Conservation (phyloP, 2,329 filamentous ascomycete genomes). For the Teratosphaeria destructans region DNA sequence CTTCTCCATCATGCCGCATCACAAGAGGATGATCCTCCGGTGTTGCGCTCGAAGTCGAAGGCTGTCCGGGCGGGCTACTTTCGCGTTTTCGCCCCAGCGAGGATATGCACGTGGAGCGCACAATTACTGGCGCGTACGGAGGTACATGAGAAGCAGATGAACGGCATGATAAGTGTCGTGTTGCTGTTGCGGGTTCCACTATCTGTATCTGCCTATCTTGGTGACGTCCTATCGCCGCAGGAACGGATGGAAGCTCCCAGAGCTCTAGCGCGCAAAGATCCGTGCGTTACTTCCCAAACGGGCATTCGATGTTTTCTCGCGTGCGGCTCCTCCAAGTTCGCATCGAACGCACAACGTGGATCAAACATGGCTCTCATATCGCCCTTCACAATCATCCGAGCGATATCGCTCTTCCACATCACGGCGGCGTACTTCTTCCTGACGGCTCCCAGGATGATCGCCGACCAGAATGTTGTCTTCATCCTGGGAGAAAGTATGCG, state of each 20-base stretch:
- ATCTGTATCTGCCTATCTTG: neutral
- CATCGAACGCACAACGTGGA: neutral
- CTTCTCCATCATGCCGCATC: neutral
- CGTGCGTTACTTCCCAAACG: neutral
- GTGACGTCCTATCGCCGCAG: neutral
- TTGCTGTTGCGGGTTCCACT: neutral
- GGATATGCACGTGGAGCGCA: too few relatives aligned
- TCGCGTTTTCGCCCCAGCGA: too few relatives aligned
- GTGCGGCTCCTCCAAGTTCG: neutral
- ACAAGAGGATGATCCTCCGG: neutral
- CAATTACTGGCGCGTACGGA: neutral
- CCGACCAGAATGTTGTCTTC: slow-evolving; percentile 70
- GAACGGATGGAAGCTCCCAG: neutral
- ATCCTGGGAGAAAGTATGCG: slow-evolving; percentile 76
- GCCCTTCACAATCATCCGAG: slow-evolving; percentile 68
- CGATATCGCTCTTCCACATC: slow-evolving; percentile 73
- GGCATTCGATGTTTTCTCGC: neutral
- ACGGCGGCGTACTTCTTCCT: slow-evolving; percentile 77
- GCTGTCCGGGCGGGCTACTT: too few relatives aligned
- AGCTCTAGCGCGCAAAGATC: neutral
- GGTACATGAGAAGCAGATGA: neutral
- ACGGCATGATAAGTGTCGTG: neutral
- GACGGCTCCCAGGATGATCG: slow-evolving; percentile 58
- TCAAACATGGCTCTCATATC: slow-evolving; percentile 67
- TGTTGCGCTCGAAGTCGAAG: too few relatives aligned